Evolutionary conservation across 768 basidiomycete species (phyloP), one percentile per base, ranked within the genome.

Genomic region (Mycena olivaceomarginata): DNA sequence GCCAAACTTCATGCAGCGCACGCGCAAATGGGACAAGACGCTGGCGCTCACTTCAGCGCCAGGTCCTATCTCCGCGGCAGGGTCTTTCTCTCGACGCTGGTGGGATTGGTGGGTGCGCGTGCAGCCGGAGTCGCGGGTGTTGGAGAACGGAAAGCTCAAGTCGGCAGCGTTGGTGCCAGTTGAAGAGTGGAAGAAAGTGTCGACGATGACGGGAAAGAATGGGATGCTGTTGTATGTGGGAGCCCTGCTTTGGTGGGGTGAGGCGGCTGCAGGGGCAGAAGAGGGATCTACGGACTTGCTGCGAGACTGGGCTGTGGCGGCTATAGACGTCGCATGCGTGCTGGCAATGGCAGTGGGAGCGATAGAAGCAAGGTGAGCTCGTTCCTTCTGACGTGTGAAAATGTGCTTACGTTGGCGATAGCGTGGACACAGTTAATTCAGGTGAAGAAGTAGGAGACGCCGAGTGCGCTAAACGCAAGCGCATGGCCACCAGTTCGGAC

Each of bases 161-260:
- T 6, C 16, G 10, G 31, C 57, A 3, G 18, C 5, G n/a, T 4
- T 15, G 8, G 13, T 67, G 20, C 37, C 7, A 7, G 41, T n/a
- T 0, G 72, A 4, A 2, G 57, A 15, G 13, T 74, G 72, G 72
- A 39, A 60, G 15, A 65, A 67, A 0, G 4, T 67, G 16, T 45
- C 18, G 8, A 59, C 67, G 45, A 67, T 59, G 66, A 2, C 20
- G 7, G 66, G 72, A 0, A 37, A 64, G 1, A 74, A 74, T 39
- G 72, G 72, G 2, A 22, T 74, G 43, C 10, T 74, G 53, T 22
- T 74, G 37, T 67, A 37, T 18, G 57, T 67, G 1, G 72, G 43
- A 1, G 66, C 20, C 1, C n/a, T 74, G 4, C 22, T 74, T 20
- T 74, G 72, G 72, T 74, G 72, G 72, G 72, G 66, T 4, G 72